Evolutionary conservation across 2,329 filamentous ascomycete species (phyloP).

Genomic region (Ceratocystis colombiana): DNA sequence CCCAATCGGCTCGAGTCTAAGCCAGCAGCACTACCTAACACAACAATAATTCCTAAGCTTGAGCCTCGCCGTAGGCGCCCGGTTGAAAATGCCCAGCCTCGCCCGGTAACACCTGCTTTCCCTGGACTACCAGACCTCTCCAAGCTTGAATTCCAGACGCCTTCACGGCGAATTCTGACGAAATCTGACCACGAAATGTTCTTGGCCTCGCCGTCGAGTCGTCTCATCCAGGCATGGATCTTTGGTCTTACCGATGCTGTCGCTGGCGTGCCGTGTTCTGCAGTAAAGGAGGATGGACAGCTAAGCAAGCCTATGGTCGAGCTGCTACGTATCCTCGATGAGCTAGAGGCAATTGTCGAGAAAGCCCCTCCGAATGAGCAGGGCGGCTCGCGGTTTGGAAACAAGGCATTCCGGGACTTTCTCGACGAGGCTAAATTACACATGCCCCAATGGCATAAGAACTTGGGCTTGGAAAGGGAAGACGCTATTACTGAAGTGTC

Average conservation of each 20-base stretch:
- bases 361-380: conserved; percentile 73
- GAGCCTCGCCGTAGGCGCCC: conserved; percentile 51
- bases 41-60: conserved; percentile 54
- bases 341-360: conserved; percentile 55
- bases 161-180: conserved; percentile 72
- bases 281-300: conserved; percentile 43
- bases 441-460: conserved; percentile 51
- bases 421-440: conserved; percentile 57
- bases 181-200: conserved; percentile 72
- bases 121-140: conserved; percentile 51
- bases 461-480: conserved; percentile 43
- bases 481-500: conserved; percentile 59
- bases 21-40: conserved; percentile 33
- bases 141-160: conserved; percentile 52
- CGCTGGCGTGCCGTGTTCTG: conserved; percentile 53
- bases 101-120: conserved; percentile 65
- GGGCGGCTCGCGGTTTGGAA: conserved; percentile 83
- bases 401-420: conserved; percentile 78
- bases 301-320: conserved; percentile 51
- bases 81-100: conserved; percentile 46
- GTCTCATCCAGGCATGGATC: conserved; percentile 70
- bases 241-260: conserved; percentile 80
- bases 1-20: not conserved
- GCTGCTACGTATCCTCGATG: conserved; percentile 60
- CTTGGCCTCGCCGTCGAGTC: conserved; percentile 62